phyloP scores from a whole-genome alignment of 1,284 basidiomycete genomes.

The Malassezia brasiliensis region DNA sequence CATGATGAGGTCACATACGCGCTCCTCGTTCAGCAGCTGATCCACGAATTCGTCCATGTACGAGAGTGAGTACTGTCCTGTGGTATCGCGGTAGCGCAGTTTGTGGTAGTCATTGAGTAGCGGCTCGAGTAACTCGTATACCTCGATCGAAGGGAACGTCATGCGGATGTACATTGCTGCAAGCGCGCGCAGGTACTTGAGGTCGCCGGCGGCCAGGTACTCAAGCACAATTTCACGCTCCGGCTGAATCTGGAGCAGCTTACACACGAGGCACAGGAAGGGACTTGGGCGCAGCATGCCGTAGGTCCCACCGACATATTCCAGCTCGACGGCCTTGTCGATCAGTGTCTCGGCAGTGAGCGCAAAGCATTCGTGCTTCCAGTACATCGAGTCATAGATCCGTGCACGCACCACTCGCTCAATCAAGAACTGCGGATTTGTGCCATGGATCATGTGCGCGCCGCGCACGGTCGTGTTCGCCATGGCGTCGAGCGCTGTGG shows the following conservation, averaged over 20 bases:
- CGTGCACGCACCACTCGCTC: conserved; percentile 92
- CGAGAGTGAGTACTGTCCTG: conserved; percentile 60
- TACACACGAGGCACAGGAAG: conserved; percentile 77
- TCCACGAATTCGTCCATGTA: conserved; percentile 90
- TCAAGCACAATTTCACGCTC: conserved; percentile 91
- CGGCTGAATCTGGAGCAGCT: conserved; percentile 91
- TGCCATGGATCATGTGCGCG: conserved; percentile 77
- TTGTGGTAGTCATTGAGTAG: conserved; percentile 87
- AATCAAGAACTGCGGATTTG: conserved; percentile 77
- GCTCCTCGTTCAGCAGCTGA: conserved; percentile 71
- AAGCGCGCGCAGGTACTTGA: conserved; percentile 94
- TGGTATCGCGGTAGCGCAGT: conserved; percentile 66
- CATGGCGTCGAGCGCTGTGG: conserved; percentile 42
- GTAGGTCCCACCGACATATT: conserved; percentile 68
- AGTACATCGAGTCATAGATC: conserved; percentile 88
- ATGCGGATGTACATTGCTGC: conserved; percentile 90
- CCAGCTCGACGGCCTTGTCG: conserved; percentile 75
- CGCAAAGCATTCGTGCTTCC: conserved; percentile 66
- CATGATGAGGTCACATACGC: conserved; percentile 91
- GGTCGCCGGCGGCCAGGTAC: conserved; percentile 78
- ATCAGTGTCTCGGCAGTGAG: conserved; percentile 72
- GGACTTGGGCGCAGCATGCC: conserved; percentile 32
- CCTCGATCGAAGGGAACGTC: conserved; percentile 78
- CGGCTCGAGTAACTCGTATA: conserved; percentile 87
- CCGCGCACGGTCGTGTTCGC: conserved; percentile 79